Base-by-base conservation (phyloP, 306 rosid genomes). In the Lathyrus oleraceus region DNA sequence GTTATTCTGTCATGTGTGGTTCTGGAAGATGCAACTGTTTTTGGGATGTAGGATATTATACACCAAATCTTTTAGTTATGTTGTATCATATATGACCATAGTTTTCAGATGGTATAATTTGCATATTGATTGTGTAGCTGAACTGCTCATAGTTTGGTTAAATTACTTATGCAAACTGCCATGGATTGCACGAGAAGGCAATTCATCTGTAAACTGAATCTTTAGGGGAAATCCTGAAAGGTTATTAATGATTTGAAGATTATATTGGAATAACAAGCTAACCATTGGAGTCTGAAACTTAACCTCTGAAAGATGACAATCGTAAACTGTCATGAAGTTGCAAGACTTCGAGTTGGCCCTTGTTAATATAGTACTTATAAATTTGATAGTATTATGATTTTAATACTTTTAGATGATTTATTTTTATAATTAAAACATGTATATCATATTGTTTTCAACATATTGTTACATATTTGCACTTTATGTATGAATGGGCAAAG, bases 91-190 rank as follows among this genome's bases (percentile, higher is more conserved):
- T n/a, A n/a, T n/a, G n/a, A n/a, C n/a, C n/a, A n/a, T n/a, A n/a
- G n/a, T n/a, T n/a, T n/a, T n/a, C n/a, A n/a, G n/a, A n/a, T n/a
- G n/a, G n/a, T n/a, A n/a, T n/a, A n/a, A n/a, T n/a, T n/a, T n/a
- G n/a, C n/a, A n/a, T n/a, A n/a, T n/a, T n/a, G n/a, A n/a, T n/a
- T n/a, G n/a, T n/a, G n/a, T n/a, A n/a, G n/a, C n/a, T n/a, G n/a
- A n/a, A n/a, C n/a, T n/a, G n/a, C n/a, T n/a, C n/a, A n/a, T n/a
- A n/a, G n/a, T n/a, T n/a, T 73, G 81, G 75, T 66, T 82, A 44
- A 51, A 28, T 67, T 66, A 59, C 80, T 65, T 19, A 44, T 72
- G 62, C 70, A 40, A 66, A 53, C 36, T 67, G 28, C 25, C 36
- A 20, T 67, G 47, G 14, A 58, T 56, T 44, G 45, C 43, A 16